Base-by-base conservation (phyloP, 192 early-diverging fungal genomes). In the Tieghemiomyces parasiticus region DNA sequence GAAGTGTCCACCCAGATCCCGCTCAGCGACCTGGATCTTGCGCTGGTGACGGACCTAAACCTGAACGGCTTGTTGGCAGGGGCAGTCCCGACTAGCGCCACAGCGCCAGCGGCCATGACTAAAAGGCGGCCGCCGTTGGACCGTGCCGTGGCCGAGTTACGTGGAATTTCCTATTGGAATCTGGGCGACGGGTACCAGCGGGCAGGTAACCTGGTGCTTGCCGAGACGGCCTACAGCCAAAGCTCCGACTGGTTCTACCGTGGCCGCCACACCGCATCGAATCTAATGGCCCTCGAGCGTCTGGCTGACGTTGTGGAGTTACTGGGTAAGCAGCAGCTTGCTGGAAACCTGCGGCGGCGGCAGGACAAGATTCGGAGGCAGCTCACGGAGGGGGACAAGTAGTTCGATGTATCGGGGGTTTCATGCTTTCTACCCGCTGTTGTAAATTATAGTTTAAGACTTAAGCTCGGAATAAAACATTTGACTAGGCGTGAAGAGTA, bases 161-260 rank as follows among this genome's bases (percentile, higher is more conserved):
- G 26, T 20, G 50, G 50, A 29, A 25, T 52, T 14, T 14, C 50
- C 24, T 52, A 52, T 52, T 52, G 50, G 50, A 52, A 52, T 52
- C 8, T 52, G 50, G 50, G 50, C 2, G 50, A 52, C 26, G 16
- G 50, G 13, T 52, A 52, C 8, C 50, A 52, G 8, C 50, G 50
- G 26, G 24, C 50, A 16, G 50, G 50, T 24, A 14, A 52, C 13
- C 14, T 30, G 20, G 26, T 25, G 16, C 50, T 30, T 2, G 50
- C 50, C 4, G 50, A 52, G 30, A 52, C 50, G 50, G 50, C 50
- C 50, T 52, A 24, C 26, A 25, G 26, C 16, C 50, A 52, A 52
- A 52, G 50, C 30, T 52, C 50, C 22, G 14, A 25, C 22, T 52
- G 50, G 50, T 52, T 52, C 26, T 52, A 52, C 26, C 50, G 30